Evolutionary conservation across 306 rosid genomes (phyloP), one percentile per base, ranked within the genome.

Genomic region (Cucurbita maxima): DNA sequence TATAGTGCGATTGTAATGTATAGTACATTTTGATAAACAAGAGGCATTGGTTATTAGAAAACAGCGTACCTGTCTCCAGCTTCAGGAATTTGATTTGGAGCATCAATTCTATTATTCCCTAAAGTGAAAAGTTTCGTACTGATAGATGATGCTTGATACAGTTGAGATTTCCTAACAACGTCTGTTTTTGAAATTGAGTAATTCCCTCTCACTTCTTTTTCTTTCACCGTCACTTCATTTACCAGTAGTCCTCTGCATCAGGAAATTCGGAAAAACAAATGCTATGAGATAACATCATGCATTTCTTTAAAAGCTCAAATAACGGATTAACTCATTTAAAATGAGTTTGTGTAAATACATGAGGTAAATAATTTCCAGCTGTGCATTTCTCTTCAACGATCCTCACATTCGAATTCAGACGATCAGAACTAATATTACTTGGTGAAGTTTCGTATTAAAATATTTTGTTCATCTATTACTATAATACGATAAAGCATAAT

Each of bases 51-150:
- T 73, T 38, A 73, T 16, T 51, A 58, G 50, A 37, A 61, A 78
- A 75, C 74, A 72, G 63, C 89, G 40, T 57, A 88, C 93, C 76
- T 60, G 53, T 76, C 83, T 71, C 79, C 85, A 63, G 62, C 59
- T 74, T 80, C 71, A 60, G 82, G 72, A 71, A 66, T 77, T 64
- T 57, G 79, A 75, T 18, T 73, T 77, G 62, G 73, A 62, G 81
- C 78, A 71, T 82, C 80, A 78, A 56, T 75, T 64, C 67, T 73
- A 69, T 75, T 76, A 66, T 37, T 73, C 72, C 82, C 89, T 72
- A 77, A 83, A 34, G 84, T 78, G 73, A 69, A 3, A 64, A 73
- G 73, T 25, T 76, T 82, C 58, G 75, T 78, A 77, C 85, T 85
- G 45, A 67, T 64, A 58, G 83, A 59, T 63, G 83, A 80, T 37